Percentiles rank a stretch among this genome's conserved stretches.
Conservation (phyloP, 2,329 filamentous ascomycete species). For the Pseudogymnoascus sp. region DNA sequence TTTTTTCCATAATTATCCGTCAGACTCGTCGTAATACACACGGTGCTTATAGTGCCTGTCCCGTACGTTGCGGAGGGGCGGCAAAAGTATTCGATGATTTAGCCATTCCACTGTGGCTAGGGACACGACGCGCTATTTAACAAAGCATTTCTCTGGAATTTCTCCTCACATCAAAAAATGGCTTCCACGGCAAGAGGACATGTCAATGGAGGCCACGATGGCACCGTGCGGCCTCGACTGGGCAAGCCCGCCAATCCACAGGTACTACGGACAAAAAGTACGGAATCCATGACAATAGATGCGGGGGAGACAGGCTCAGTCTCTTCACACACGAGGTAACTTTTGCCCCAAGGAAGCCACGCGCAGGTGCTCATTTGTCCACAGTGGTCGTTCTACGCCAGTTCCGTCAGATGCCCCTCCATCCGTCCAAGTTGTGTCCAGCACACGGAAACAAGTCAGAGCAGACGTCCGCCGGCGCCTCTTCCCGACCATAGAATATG, state of each 20-base stretch:
- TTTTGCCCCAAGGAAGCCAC: not conserved
- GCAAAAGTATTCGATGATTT: not conserved
- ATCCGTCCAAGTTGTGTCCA: slow-evolving; percentile 77
- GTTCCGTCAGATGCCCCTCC: slow-evolving; percentile 86
- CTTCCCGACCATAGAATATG: slow-evolving; percentile 89
- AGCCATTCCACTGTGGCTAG: not conserved
- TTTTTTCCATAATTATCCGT: not conserved
- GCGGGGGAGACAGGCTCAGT: slow-evolving; percentile 16
- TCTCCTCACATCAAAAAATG: not conserved
- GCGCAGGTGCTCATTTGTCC: slow-evolving; percentile 10
- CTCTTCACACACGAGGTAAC: slow-evolving; percentile 25
- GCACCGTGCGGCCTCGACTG: slow-evolving; percentile 14
- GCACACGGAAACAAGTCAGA: slow-evolving; percentile 73
- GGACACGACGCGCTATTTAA: not conserved
- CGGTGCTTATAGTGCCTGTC: not conserved
- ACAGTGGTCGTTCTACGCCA: slow-evolving; percentile 74
- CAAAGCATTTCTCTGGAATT: not conserved
- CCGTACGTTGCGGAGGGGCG: not conserved
- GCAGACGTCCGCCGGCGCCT: slow-evolving; percentile 73
- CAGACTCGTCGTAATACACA: not conserved
- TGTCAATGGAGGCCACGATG: slow-evolving; percentile 21
- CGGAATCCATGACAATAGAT: slow-evolving; percentile 17
- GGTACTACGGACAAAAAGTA: slow-evolving; percentile 20
- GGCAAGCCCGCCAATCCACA: slow-evolving; percentile 21
- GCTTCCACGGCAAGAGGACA: not conserved